phyloP scores from a whole-genome alignment of 2,329 filamentous ascomycete species.

The Plectosphaerella plurivora region DNA sequence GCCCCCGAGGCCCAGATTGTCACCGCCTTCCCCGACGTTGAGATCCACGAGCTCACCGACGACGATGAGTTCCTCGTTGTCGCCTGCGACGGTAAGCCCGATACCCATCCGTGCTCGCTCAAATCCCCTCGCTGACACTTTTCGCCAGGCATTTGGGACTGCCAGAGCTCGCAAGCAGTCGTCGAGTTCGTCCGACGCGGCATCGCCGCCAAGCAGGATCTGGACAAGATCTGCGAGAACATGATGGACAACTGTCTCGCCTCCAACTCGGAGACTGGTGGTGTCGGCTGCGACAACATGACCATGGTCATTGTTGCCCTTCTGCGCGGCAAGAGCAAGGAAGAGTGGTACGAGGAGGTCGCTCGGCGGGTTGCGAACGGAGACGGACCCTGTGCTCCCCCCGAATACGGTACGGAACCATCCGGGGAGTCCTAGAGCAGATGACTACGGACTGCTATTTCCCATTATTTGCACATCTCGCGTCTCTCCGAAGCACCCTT shows the following conservation, averaged over 20 bases:
- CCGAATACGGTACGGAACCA: conserved; percentile 88
- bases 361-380: conserved; percentile 90
- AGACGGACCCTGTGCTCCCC: conserved; percentile 96
- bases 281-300: conserved; percentile 99
- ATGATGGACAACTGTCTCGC: conserved; percentile 99
- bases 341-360: conserved; percentile 97
- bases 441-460: background rate
- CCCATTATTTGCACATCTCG: conserved; percentile 7
- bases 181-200: conserved; percentile 95
- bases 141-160: conserved; percentile 91
- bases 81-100: conserved; percentile 77
- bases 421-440: conserved; percentile 12
- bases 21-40: conserved; percentile 92
- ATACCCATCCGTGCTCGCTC: background rate
- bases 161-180: conserved; percentile 95
- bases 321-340: conserved; percentile 86
- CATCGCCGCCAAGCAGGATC: conserved; percentile 92
- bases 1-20: conserved; percentile 98
- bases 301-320: conserved; percentile 92
- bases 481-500: conserved; percentile 7
- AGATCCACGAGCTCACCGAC: conserved; percentile 80
- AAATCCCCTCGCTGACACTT: background rate
- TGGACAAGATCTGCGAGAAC: conserved; percentile 96
- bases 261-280: conserved; percentile 95
- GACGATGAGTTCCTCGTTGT: conserved; percentile 96